These are phyloP conservation scores for Talaromyces stipitatus DNA, from an alignment of 495 filamentous ascomycete species.

Conservation along the genomic window DNA sequence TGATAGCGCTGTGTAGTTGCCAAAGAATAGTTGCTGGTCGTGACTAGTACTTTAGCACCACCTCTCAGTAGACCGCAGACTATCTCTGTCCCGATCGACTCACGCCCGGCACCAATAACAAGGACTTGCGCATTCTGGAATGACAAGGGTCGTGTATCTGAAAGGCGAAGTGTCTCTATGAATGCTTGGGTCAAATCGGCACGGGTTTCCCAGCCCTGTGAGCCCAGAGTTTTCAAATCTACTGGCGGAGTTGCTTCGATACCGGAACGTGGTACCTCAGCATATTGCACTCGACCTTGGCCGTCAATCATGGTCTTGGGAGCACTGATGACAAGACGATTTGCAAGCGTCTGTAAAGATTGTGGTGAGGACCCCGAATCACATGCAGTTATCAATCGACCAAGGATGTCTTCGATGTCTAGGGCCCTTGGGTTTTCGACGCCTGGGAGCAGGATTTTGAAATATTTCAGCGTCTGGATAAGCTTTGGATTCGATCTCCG, in stretches of 20 bases:
- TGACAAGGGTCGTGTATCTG: not conserved
- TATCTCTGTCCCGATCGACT: constrained; percentile 17
- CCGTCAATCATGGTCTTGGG: constrained; percentile 12
- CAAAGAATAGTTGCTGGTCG: constrained; percentile 12
- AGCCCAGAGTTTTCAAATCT: not conserved
- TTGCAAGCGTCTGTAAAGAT: too few species aligned
- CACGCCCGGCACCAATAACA: constrained; percentile 17
- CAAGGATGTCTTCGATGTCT: too few species aligned
- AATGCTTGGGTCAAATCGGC: not conserved
- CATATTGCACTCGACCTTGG: constrained; percentile 4
- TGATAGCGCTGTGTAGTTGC: constrained; percentile 8
- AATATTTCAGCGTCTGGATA: too few species aligned
- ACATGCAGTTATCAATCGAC: too few species aligned
- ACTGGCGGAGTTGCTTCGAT: not conserved
- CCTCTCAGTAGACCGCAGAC: constrained; percentile 12
- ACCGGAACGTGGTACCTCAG: constrained; percentile 2
- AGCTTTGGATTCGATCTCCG: constrained; percentile 16
- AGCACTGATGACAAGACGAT: not conserved
- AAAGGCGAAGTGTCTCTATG: not conserved
- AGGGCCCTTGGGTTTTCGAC: too few species aligned
- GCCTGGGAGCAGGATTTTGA: too few species aligned
- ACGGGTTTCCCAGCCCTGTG: not conserved
- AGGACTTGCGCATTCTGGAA: constrained; percentile 11
- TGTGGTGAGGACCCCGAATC: too few species aligned
- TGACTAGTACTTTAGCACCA: constrained; percentile 19